Base-by-base conservation (phyloP, 306 rosid genomes). In the Delonix regia region DNA sequence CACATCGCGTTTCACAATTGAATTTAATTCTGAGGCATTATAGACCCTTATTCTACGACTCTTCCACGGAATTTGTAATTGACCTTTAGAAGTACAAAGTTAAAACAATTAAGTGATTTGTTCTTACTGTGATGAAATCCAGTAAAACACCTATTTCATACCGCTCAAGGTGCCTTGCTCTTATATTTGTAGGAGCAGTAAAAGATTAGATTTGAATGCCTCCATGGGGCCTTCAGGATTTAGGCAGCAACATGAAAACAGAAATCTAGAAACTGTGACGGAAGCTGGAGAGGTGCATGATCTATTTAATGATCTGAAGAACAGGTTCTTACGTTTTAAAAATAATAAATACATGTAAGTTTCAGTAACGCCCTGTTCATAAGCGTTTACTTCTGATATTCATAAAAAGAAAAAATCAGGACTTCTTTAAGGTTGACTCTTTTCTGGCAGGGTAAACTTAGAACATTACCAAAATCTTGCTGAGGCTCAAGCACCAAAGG, bases 401-500 rank as follows among this genome's bases (percentile, higher is more conserved):
- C 61, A 69, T 63, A 51, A 63, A 59, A 25, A 41, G 77, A 47
- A 45, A 55, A 65, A 53, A 59, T n/a, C n/a, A n/a, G n/a, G n/a
- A n/a, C 45, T 66, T 82, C 19, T 71, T 77, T 53, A 64, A 73
- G 51, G 62, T 79, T 67, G 60, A 9, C 81, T 79, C 64, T 57
- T 82, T 48, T 73, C 19, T 82, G 68, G 78, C 77, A 95, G 98
- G 93, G 81, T 59, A 83, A 88, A 90, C 57, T 33, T 82, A 19
- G 92, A 91, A 61, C 96, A 87, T 78, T 95, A 82, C 77, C 84
- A 90, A 83, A 80, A 81, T 71, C 99, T 93, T 72, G 90, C 98
- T 1, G 71, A 86, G 76, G 85, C 44, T 85, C 99, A 93, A 93
- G 83, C 78, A 30, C 99, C 99, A 59, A 91, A 95, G 92, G 99